These are phyloP conservation scores for Mycocentrospora acerina DNA, from an alignment of 2,329 filamentous ascomycete species.

Conservation along the genomic window DNA sequence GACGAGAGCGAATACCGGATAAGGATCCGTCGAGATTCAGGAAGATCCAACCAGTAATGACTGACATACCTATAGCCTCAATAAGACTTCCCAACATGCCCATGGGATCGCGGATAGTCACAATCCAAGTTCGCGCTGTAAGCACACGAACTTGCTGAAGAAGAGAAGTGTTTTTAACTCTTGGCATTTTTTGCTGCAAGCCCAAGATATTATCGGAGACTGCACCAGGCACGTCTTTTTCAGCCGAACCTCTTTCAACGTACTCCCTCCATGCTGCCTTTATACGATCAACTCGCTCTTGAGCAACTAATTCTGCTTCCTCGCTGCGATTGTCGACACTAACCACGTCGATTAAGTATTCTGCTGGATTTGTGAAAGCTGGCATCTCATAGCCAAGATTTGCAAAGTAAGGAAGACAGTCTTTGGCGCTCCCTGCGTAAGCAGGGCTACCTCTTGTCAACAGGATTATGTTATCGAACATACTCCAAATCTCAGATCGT, in stretches of 20 bases:
- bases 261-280: slow-evolving; percentile 59
- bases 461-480: slow-evolving; percentile 72
- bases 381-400: slow-evolving; percentile 62
- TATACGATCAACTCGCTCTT: slow-evolving; percentile 61
- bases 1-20: slow-evolving; percentile 70
- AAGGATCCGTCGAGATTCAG: slow-evolving; percentile 64
- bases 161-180: slow-evolving; percentile 56
- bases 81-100: slow-evolving; percentile 70
- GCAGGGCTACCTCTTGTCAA: slow-evolving; percentile 68
- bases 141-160: slow-evolving; percentile 65
- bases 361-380: slow-evolving; percentile 74
- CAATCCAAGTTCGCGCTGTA: slow-evolving; percentile 68
- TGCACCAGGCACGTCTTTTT: slow-evolving; percentile 12
- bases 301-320: slow-evolving; percentile 63
- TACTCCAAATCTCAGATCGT: slow-evolving; percentile 75
- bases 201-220: slow-evolving; percentile 2
- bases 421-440: slow-evolving; percentile 62
- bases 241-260: slow-evolving; percentile 8
- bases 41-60: slow-evolving; percentile 75
- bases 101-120: slow-evolving; percentile 75
- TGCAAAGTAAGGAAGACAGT: slow-evolving; percentile 66
- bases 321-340: slow-evolving; percentile 71
- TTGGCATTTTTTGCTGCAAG: slow-evolving; percentile 11
- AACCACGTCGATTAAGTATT: slow-evolving; percentile 73
- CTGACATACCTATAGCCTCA: slow-evolving; percentile 69